These are phyloP conservation scores for Pseudocercospora fijiensis DNA, from an alignment of 2,329 filamentous ascomycete species.

Conservation along the genomic window DNA sequence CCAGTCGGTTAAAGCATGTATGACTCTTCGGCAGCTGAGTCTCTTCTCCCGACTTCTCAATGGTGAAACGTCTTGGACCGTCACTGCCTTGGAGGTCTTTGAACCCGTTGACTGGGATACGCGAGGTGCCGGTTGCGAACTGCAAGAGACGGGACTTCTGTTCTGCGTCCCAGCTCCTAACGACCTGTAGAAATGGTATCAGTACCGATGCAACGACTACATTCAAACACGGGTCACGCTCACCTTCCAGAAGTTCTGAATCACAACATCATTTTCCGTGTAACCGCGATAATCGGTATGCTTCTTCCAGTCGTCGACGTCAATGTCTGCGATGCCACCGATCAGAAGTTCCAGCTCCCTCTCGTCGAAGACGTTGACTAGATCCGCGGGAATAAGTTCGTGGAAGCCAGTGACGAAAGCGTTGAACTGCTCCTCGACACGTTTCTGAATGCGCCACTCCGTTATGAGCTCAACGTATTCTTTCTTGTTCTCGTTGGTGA, in stretches of 20 bases:
- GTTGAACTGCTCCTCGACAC: constrained; percentile 96
- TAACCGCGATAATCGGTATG: constrained; percentile 99
- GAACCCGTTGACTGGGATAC: constrained; percentile 98
- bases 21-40: constrained; percentile 93
- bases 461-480: constrained; percentile 99
- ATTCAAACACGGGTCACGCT: constrained; percentile 16
- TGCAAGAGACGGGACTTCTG: constrained; percentile 95
- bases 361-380: constrained; percentile 98
- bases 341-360: constrained; percentile 94
- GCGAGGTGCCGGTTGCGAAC: constrained; percentile 94
- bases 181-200: constrained; percentile 53
- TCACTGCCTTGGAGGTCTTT: constrained; percentile 98
- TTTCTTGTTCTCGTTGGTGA: constrained; percentile 98
- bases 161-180: constrained; percentile 94
- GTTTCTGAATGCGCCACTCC: constrained; percentile 98
- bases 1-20: constrained; percentile 97
- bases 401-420: constrained; percentile 97
- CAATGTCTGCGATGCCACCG: constrained; percentile 98
- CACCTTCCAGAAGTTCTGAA: constrained; percentile 96
- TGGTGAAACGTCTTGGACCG: constrained; percentile 91
- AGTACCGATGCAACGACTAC: not conserved
- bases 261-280: constrained; percentile 94
- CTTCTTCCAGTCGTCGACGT: constrained; percentile 99
- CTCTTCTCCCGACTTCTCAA: constrained; percentile 93
- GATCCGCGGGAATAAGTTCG: constrained; percentile 90